phyloP scores from a whole-genome alignment of 1,284 basidiomycete species.

The Lentinula novae-zelandiae region DNA sequence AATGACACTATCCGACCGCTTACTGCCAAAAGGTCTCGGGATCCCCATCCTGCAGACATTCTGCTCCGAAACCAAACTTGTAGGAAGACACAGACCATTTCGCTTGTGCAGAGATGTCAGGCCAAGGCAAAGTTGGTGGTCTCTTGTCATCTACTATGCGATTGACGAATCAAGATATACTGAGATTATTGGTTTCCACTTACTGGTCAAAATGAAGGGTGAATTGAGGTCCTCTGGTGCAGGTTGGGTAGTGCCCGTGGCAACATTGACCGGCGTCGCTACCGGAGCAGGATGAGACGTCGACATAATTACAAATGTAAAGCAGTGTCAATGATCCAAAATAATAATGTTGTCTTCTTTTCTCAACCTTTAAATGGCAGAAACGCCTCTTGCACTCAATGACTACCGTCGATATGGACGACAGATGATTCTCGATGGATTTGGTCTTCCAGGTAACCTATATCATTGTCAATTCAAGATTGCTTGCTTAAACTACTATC shows the following conservation, averaged over 20 bases:
- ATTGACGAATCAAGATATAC: neutral
- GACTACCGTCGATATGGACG: conserved; percentile 94
- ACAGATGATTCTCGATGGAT: conserved; percentile 93
- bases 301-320: neutral
- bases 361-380: neutral
- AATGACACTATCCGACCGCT: conserved; percentile 31
- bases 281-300: neutral
- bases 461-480: neutral
- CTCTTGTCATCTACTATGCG: conserved; percentile 26
- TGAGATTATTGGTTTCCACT: neutral
- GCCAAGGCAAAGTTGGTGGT: conserved; percentile 58
- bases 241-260: conserved; percentile 9
- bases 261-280: conserved; percentile 3
- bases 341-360: neutral
- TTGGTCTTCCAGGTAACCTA: conserved; percentile 74
- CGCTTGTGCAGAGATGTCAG: conserved; percentile 80
- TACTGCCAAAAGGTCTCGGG: conserved; percentile 98
- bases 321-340: neutral
- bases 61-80: conserved; percentile 95
- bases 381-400: conserved; percentile 36
- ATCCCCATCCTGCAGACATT: conserved; percentile 86
- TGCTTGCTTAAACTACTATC: neutral
- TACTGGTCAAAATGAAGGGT: conserved; percentile 15
- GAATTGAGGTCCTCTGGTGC: conserved; percentile 15
- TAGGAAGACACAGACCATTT: conserved; percentile 97